Conservation (phyloP, 495 filamentous ascomycete genomes). For the Rhizodiscina lignyota region DNA sequence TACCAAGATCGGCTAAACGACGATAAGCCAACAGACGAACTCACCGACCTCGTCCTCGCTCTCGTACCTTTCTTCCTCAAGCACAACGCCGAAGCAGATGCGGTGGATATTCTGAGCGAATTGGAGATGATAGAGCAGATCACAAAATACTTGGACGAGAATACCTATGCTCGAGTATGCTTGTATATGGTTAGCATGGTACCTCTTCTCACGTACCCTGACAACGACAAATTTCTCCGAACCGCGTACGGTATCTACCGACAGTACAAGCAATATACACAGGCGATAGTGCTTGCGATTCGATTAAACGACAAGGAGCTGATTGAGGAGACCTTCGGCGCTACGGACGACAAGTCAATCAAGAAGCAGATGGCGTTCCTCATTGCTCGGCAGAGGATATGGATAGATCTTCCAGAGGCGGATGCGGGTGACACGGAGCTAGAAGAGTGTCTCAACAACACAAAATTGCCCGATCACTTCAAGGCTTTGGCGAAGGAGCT, state of each 20-base stretch:
- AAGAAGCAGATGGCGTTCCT: slow-evolving; percentile 94
- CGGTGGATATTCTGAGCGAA: slow-evolving; percentile 91
- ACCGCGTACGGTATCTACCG: slow-evolving; percentile 88
- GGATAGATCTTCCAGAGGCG: slow-evolving; percentile 47
- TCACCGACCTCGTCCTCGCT: slow-evolving; percentile 63
- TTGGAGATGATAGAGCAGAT: slow-evolving; percentile 91
- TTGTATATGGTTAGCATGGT: slow-evolving; percentile 98
- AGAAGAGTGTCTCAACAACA: slow-evolving; percentile 69
- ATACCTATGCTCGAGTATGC: slow-evolving; percentile 85
- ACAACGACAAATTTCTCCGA: slow-evolving; percentile 84
- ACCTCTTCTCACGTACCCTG: slow-evolving; percentile 87
- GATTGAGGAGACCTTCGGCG: slow-evolving; percentile 60
- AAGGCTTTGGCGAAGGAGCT: slow-evolving; percentile 87
- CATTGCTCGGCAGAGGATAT: slow-evolving; percentile 79
- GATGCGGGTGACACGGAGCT: slow-evolving; percentile 54
- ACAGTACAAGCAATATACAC: slow-evolving; percentile 74
- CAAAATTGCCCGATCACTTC: slow-evolving; percentile 78
- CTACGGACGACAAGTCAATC: slow-evolving; percentile 62
- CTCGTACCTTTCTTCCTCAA: slow-evolving; percentile 91
- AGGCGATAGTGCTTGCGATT: slow-evolving; percentile 88
- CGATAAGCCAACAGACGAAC: slow-evolving; percentile 48
- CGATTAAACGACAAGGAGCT: slow-evolving; percentile 73
- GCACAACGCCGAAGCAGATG: slow-evolving; percentile 96
- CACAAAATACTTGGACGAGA: slow-evolving; percentile 76
- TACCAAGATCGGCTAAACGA: slow-evolving; percentile 63